Percentiles rank a stretch among this genome's conserved stretches.
These are phyloP conservation scores for Nakazawaea ernobii DNA, from an alignment of 805 yeast genomes.

Conservation along the genomic window DNA sequence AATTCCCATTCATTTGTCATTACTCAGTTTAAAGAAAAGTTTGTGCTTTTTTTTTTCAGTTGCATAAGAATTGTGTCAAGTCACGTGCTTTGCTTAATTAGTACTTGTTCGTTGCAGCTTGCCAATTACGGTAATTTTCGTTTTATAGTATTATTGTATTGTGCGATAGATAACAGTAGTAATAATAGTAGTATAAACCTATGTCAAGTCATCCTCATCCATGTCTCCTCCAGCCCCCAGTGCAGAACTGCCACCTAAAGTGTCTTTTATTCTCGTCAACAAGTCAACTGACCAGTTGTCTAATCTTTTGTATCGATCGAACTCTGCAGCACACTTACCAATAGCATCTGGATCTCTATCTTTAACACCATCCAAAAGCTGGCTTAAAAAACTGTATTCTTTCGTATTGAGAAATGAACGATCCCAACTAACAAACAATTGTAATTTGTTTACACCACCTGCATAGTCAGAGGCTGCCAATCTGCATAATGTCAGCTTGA, in stretches of 20 bases:
- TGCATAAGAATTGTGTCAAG: background rate
- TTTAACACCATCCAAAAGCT: constrained; percentile 66
- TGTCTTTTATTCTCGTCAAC: constrained; percentile 73
- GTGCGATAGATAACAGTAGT: background rate
- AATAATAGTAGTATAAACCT: background rate
- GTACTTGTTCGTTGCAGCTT: no score
- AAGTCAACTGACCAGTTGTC: constrained; percentile 89
- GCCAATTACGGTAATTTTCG: background rate
- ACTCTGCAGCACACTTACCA: constrained; percentile 71
- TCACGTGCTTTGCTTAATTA: no score
- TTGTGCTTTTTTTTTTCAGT: no score
- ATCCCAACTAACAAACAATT: constrained; percentile 63
- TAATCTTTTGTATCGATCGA: constrained; percentile 79
- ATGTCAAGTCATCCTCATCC: constrained; percentile 22
- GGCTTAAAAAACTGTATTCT: constrained; percentile 65
- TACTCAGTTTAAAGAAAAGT: no score
- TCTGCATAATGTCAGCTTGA: constrained; percentile 77
- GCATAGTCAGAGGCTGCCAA: constrained; percentile 82
- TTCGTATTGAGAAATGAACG: constrained; percentile 69
- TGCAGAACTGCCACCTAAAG: constrained; percentile 36
- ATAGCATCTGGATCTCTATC: constrained; percentile 76
- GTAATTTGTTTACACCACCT: constrained; percentile 72
- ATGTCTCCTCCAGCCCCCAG: constrained; percentile 25
- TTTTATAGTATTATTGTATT: background rate
- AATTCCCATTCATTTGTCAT: no score